Conservation (phyloP, 805 yeast genomes). For the Teunomyces gatunensis region DNA sequence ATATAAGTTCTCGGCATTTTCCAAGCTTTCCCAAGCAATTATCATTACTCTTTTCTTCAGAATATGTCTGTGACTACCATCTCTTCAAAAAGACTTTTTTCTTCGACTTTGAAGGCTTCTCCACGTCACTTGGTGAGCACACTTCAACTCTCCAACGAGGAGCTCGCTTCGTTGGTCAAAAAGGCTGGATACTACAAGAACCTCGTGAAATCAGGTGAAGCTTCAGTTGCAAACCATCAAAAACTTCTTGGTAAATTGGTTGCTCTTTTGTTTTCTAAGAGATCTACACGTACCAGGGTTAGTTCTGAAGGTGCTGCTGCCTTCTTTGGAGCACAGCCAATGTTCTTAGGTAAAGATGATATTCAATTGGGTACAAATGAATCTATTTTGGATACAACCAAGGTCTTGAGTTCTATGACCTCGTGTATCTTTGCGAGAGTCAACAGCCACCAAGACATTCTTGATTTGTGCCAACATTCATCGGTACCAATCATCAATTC, state of each 20-base stretch:
- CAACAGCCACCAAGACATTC: conserved; percentile 77
- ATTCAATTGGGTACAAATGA: conserved; percentile 97
- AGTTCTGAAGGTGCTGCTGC: conserved; percentile 93
- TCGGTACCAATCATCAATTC: conserved; percentile 91
- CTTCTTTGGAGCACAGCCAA: conserved; percentile 92
- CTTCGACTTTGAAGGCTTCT: conserved; percentile 4
- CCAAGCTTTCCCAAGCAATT: neutral
- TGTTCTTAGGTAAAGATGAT: conserved; percentile 95
- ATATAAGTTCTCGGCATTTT: neutral
- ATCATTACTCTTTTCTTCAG: neutral
- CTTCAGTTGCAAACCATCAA: conserved; percentile 36
- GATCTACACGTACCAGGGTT: conserved; percentile 93
- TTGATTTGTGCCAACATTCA: conserved; percentile 72
- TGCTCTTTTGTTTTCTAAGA: conserved; percentile 81
- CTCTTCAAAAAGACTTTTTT: conserved; percentile 3
- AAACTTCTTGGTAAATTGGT: conserved; percentile 78
- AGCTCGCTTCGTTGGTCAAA: conserved; percentile 65
- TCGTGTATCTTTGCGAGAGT: conserved; percentile 98
- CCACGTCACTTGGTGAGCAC: conserved; percentile 80
- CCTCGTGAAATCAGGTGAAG: conserved; percentile 55
- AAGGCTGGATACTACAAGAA: conserved; percentile 71
- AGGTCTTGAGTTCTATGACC: conserved; percentile 91
- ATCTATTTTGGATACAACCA: conserved; percentile 81
- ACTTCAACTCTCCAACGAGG: conserved; percentile 70
- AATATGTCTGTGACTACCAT: conserved; percentile 6